A percentile compares a stretch with the other conserved stretches of the same genome.
These are phyloP conservation scores for Fusarium lyarnte DNA, from an alignment of 2,329 filamentous ascomycete genomes.

Conservation along the genomic window DNA sequence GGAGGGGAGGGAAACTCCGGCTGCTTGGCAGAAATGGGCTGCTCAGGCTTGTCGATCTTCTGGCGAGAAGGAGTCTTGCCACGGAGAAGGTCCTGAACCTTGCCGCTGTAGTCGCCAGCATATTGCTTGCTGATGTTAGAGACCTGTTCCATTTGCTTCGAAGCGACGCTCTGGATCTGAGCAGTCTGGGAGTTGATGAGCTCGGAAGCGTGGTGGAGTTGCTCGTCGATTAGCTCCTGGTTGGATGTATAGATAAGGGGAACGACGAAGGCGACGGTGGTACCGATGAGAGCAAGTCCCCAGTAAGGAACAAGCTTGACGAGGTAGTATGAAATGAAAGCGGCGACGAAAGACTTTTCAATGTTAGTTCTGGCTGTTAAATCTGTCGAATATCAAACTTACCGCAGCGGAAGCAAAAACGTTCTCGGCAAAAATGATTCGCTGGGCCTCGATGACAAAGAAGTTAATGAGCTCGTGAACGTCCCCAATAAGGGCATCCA, in stretches of 20 bases:
- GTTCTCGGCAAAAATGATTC: constrained; percentile 75
- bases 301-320: constrained; percentile 77
- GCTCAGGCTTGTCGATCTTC: constrained; percentile 50
- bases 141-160: constrained; percentile 71
- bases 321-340: constrained; percentile 74
- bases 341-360: constrained; percentile 64
- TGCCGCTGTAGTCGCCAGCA: constrained; percentile 72
- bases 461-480: constrained; percentile 77
- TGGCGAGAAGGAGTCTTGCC: constrained; percentile 57
- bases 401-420: constrained; percentile 67
- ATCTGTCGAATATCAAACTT: constrained; percentile 48
- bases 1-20: constrained; percentile 51
- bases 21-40: constrained; percentile 36
- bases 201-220: constrained; percentile 66
- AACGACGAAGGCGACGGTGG: constrained; percentile 67
- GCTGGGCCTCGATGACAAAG: constrained; percentile 75
- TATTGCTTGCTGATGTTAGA: constrained; percentile 73
- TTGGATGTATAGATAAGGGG: constrained; percentile 74
- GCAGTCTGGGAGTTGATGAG: constrained; percentile 70
- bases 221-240: constrained; percentile 74
- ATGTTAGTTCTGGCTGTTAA: constrained; percentile 27
- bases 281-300: constrained; percentile 70
- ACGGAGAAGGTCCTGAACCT: constrained; percentile 72
- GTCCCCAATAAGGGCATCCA: constrained; percentile 70
- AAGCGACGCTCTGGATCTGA: constrained; percentile 69